Evolutionary conservation across 2,329 filamentous ascomycete species (phyloP), one percentile per base, ranked within the genome.

Genomic region (Aspergillus arachidicola): DNA sequence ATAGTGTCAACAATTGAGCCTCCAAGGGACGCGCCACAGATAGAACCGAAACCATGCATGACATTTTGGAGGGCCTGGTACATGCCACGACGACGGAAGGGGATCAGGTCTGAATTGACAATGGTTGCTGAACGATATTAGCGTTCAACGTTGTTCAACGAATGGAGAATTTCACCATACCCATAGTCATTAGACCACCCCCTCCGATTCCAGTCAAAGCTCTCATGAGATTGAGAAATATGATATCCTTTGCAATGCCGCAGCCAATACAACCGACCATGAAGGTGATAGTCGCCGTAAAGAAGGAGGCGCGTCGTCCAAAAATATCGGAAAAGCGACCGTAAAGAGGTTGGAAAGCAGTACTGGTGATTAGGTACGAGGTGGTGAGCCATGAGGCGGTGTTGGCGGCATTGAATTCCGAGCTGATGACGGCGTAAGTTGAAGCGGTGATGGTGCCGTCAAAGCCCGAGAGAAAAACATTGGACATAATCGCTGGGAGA

Each of bases 131-230:
- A 5, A 38, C 43, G 10, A 30, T 46, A 41, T 48, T 43, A 50
- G 38, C 23, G 21, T 7, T 10, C 41, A 45, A 48, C 14, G 4
- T 26, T 30, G 19, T 21, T 36, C 2, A 11, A 14, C 1, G 41
- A 19, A 45, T 30, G n/a, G 2, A 43, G 1, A 6, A 14, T 7
- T 23, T 6, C 23, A 41, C 61, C 66, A 55, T 67, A 77, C 76
- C 89, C 79, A 92, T 82, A 1, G 88, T 86, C 76, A 91, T 84
- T 56, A 90, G 83, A 0, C 90, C 91, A 0, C 91, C 91, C 0
- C 90, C 91, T 1, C 90, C 91, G 4, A 94, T 75, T 0, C 91
- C 91, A 65, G 89, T 91, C 7, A 91, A 78, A 0, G 90, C 90
- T 67, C 91, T 79, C 34, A 91, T 91, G 0, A 87, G 74, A 64